Evolutionary conservation across 768 basidiomycete genomes (phyloP).

Genomic region (Mycena pura): DNA sequence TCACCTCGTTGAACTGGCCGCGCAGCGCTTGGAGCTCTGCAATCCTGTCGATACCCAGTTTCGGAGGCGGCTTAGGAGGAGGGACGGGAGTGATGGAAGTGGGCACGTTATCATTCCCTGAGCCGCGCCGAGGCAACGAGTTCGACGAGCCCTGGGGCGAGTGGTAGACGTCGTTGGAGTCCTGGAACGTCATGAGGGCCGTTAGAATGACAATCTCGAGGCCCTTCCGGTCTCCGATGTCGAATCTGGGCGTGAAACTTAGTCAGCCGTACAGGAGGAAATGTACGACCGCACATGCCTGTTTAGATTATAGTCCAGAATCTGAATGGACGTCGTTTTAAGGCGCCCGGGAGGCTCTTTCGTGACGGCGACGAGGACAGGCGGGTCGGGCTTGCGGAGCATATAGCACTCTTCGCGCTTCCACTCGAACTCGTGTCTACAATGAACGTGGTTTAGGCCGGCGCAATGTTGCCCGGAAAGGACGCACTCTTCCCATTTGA

Average conservation of each 20-base stretch:
- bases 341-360: conserved; percentile 74
- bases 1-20: conserved; percentile 79
- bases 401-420: conserved; percentile 64
- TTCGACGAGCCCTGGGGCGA: conserved; percentile 29
- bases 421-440: conserved; percentile 87
- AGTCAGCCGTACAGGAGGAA: not conserved
- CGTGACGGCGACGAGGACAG: conserved; percentile 83
- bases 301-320: conserved; percentile 86
- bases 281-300: conserved; percentile 50
- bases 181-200: conserved; percentile 79
- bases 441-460: not conserved
- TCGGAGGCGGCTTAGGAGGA: conserved; percentile 69
- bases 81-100: conserved; percentile 44
- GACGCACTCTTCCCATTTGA: conserved; percentile 86
- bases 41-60: conserved; percentile 71
- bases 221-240: conserved; percentile 81
- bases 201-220: conserved; percentile 83
- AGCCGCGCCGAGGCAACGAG: conserved; percentile 7
- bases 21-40: conserved; percentile 71
- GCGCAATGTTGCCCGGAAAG: not conserved
- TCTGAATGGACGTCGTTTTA: conserved; percentile 71
- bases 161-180: conserved; percentile 65
- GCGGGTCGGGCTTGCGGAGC: conserved; percentile 81
- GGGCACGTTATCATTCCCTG: conserved; percentile 16
- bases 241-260: conserved; percentile 59